These are phyloP conservation scores for Phytomonas sp. DNA, from an alignment of 208 protist species.

Conservation along the genomic window DNA sequence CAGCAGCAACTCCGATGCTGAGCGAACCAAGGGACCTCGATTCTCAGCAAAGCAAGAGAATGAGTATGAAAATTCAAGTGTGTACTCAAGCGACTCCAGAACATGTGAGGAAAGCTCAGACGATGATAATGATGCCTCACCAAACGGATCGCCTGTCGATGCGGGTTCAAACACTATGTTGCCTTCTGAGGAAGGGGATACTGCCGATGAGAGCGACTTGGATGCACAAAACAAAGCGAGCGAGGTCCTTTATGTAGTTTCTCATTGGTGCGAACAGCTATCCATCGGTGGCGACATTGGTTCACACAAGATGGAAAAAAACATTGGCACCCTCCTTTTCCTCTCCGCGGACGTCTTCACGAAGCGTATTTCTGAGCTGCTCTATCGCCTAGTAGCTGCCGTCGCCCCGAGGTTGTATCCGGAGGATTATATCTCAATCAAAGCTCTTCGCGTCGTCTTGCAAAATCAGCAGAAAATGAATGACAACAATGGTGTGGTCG, in stretches of 20 bases:
- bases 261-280: constrained; percentile 37
- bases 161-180: constrained; percentile 1
- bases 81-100: not conserved
- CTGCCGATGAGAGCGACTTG: not conserved
- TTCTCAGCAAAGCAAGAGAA: not conserved
- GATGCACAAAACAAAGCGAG: constrained; percentile 18
- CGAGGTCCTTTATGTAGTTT: constrained; percentile 21
- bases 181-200: constrained; percentile 9
- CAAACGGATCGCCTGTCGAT: not conserved
- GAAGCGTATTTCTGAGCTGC: constrained; percentile 10
- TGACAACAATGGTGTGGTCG: constrained; percentile 7
- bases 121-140: not conserved
- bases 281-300: not conserved
- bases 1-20: not conserved
- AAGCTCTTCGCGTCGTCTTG: constrained; percentile 56
- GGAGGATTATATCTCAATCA: constrained; percentile 73
- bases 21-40: not conserved
- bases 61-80: not conserved
- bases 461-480: constrained; percentile 7
- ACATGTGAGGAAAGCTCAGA: not conserved
- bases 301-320: not conserved
- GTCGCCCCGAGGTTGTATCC: constrained; percentile 51
- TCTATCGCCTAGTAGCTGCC: constrained; percentile 39
- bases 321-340: constrained; percentile 26
- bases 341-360: constrained; percentile 20